Percentiles rank a stretch among this genome's conserved stretches.
phyloP scores from a whole-genome alignment of 2,329 filamentous ascomycete species.

The Fusarium hainanense region DNA sequence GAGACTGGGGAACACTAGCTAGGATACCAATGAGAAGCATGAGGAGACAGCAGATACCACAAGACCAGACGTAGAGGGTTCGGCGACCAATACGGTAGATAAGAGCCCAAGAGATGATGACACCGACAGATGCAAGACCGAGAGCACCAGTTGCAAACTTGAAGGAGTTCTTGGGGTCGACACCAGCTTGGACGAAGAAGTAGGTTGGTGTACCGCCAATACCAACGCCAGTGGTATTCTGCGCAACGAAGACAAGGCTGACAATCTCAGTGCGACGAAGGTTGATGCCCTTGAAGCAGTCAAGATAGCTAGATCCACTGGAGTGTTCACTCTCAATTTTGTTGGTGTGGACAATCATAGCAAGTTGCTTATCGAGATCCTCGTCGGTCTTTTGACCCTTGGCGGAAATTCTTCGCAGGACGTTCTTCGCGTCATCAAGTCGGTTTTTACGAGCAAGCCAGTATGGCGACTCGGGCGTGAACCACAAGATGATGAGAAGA shows the following conservation, averaged over 20 bases:
- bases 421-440: constrained; percentile 44
- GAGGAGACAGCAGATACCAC: constrained; percentile 54
- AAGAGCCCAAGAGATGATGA: constrained; percentile 55
- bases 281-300: constrained; percentile 62
- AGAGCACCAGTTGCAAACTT: constrained; percentile 55
- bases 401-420: constrained; percentile 51
- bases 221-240: constrained; percentile 54
- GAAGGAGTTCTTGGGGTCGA: constrained; percentile 53
- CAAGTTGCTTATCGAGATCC: constrained; percentile 50
- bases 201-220: constrained; percentile 59
- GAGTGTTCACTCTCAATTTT: constrained; percentile 56
- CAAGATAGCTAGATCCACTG: constrained; percentile 54
- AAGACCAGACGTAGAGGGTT: constrained; percentile 54
- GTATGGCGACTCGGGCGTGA: constrained; percentile 52
- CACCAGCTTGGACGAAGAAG: constrained; percentile 59
- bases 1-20: constrained; percentile 38
- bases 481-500: constrained; percentile 44
- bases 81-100: constrained; percentile 54
- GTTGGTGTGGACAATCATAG: constrained; percentile 75
- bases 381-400: constrained; percentile 52
- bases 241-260: constrained; percentile 55
- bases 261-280: constrained; percentile 59
- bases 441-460: constrained; percentile 47
- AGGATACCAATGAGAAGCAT: constrained; percentile 54
- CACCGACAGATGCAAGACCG: constrained; percentile 57